phyloP scores from a whole-genome alignment of 257 asterid species.

The Solanum piurae region DNA sequence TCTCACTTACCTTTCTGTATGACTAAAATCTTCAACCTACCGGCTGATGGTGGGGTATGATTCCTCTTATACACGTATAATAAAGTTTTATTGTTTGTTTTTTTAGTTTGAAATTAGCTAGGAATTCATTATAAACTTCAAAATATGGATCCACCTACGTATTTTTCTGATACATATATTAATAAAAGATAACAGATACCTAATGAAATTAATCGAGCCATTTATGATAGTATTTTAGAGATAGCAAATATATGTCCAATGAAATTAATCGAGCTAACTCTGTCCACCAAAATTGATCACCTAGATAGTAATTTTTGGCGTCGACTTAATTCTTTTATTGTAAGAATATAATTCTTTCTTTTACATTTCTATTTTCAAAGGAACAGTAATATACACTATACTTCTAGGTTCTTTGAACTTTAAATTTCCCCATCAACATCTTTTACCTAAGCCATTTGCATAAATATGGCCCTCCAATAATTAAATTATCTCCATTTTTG shows the following conservation, averaged over 20 bases:
- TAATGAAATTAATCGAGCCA: neutral
- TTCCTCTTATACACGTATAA: neutral
- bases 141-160: neutral
- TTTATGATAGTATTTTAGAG: no score
- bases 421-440: neutral
- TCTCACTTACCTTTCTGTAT: accelerated
- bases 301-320: neutral
- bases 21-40: neutral
- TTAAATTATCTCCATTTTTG: neutral
- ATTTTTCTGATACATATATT: neutral
- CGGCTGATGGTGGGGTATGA: neutral
- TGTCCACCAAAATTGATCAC: neutral
- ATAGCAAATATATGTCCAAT: neutral
- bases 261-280: neutral
- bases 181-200: neutral
- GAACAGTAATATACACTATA: neutral
- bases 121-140: neutral
- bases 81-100: neutral
- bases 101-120: neutral
- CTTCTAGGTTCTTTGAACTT: neutral
- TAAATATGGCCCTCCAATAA: neutral
- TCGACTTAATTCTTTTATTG: neutral
- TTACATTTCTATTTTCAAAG: neutral
- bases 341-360: neutral
- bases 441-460: neutral